These are phyloP conservation scores for Tolypocladium sp. DNA, from an alignment of 2,329 filamentous ascomycete genomes.

Conservation along the genomic window DNA sequence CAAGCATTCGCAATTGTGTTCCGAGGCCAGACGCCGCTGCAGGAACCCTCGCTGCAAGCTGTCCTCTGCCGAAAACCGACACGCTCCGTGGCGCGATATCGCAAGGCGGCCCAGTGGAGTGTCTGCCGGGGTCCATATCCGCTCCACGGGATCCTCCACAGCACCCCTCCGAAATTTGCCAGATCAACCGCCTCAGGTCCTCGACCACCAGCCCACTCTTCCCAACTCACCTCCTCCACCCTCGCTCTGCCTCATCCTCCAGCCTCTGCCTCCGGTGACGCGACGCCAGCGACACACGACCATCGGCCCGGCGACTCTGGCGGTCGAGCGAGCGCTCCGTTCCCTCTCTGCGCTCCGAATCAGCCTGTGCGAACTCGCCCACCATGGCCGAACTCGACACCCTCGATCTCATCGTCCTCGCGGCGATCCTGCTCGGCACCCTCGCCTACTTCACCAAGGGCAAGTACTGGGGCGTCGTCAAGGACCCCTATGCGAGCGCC, in stretches of 20 bases:
- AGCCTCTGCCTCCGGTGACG: neutral
- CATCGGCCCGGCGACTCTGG: neutral
- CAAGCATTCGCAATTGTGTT: neutral
- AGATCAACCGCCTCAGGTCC: neutral
- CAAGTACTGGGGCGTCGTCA: constrained; percentile 79
- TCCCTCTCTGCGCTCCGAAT: neutral
- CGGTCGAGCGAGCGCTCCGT: neutral
- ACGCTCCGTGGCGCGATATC: neutral
- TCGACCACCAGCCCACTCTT: neutral
- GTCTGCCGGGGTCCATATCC: neutral
- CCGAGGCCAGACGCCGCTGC: neutral
- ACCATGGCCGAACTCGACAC: constrained; percentile 94
- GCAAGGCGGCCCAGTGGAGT: neutral
- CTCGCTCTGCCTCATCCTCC: neutral
- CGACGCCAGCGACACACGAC: neutral
- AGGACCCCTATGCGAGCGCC: constrained; percentile 78
- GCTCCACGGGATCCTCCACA: neutral
- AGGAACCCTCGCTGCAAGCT: neutral
- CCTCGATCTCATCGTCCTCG: constrained; percentile 87
- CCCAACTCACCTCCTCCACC: neutral
- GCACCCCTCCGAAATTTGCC: neutral
- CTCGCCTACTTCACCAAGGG: constrained; percentile 97
- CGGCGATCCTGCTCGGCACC: constrained; percentile 74
- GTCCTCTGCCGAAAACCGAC: neutral
- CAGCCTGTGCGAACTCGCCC: constrained; percentile 9